These are phyloP conservation scores for Arachis monticola DNA, from an alignment of 331 rosid genomes.

Conservation along the genomic window DNA sequence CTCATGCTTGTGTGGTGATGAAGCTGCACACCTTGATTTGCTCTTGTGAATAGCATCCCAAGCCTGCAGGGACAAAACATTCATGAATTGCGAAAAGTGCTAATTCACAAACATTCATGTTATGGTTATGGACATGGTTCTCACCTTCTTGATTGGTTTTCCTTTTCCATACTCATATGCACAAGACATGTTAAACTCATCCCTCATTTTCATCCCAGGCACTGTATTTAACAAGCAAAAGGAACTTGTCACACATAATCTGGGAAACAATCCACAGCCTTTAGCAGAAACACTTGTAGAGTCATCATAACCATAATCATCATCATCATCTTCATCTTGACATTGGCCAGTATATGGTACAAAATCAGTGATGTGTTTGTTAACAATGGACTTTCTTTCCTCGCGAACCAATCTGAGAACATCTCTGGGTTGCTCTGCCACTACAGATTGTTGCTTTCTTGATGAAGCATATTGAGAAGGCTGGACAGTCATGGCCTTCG, in stretches of 20 bases:
- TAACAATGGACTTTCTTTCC: conserved; percentile 49
- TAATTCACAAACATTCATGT: not conserved
- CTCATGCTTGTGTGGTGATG: conserved; percentile 58
- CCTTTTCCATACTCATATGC: conserved; percentile 45
- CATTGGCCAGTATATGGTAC: conserved; percentile 48
- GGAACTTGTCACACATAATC: conserved; percentile 63
- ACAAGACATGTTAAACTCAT: conserved; percentile 45
- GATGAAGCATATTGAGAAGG: conserved; percentile 69
- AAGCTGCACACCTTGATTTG: conserved; percentile 48
- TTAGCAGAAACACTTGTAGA: conserved; percentile 56
- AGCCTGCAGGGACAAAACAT: conserved; percentile 48
- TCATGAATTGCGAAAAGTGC: not conserved
- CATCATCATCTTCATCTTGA: conserved; percentile 58
- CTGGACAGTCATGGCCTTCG: conserved; percentile 89
- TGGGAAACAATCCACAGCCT: conserved; percentile 85
- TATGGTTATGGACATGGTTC: not conserved
- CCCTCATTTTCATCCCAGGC: conserved; percentile 60
- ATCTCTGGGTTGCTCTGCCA: conserved; percentile 58
- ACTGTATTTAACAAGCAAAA: conserved; percentile 60
- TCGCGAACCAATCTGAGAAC: conserved; percentile 50
- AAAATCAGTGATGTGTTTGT: conserved; percentile 46
- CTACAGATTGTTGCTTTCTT: conserved; percentile 63
- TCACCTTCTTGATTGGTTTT: conserved; percentile 68
- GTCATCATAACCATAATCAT: conserved; percentile 34
- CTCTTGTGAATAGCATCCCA: conserved; percentile 60